Base-by-base conservation (phyloP, 768 basidiomycete genomes). In the Mycena galericulata region DNA sequence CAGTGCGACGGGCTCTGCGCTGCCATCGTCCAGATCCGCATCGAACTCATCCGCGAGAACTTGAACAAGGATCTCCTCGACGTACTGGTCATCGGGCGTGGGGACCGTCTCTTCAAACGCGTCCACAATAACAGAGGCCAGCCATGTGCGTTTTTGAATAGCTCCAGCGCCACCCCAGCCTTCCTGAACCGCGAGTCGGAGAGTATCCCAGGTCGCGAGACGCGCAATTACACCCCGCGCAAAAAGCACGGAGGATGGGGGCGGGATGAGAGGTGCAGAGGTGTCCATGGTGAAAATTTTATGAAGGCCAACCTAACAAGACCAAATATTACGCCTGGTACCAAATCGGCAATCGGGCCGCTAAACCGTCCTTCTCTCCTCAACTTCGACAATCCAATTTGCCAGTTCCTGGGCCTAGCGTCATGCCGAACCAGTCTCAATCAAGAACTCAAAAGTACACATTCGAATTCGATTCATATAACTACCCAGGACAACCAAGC, bases 11-110 rank as follows among this genome's bases (percentile, higher is more conserved):
- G 77, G 80, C 64, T 90, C 89, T 1, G 91, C 90, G 61, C 94
- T 96, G 22, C 88, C 94, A 73, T 99, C 97, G 71, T 98, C 96
- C 26, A 98, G 80, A 14, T 85, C 80, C 17, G 89, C 87, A 24
- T 96, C 95, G 74, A 95, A 98, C 75, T 98, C 97, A 73, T 98
- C 95, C 10, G 84, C 83, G 86, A 98, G 90, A 51, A 94, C 87
- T 74, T 97, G 95, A 15, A 93, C 83, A 17, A 99, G 83, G 70
- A 92, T 82, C 58, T 94, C 90, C 74, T 94, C 95, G 68, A 99
- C 81, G 72, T 97, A 95, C 72, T 89, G 84, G 27, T 86, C 87
- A 73, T 97, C 95, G 7, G 79, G 83, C 1, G 79, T 71, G 34
- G 80, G 77, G 68, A 81, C 66, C 67, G 86, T 84, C 51, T 85